Evolutionary conservation across 2,329 filamentous ascomycete genomes (phyloP).

Genomic region (Botrytis elliptica): DNA sequence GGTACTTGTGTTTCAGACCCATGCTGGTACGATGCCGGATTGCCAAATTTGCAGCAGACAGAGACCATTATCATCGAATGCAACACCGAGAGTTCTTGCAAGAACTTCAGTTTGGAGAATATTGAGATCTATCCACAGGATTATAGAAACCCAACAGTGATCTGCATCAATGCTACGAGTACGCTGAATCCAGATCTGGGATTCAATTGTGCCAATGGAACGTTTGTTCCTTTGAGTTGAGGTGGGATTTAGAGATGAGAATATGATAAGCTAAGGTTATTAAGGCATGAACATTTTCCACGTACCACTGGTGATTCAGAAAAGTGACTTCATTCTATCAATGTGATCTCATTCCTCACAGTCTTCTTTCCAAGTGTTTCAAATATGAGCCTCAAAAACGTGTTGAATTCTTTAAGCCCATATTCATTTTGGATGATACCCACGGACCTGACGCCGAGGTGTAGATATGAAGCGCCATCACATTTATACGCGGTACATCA

Average conservation of each 20-base stretch:
- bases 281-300: background rate
- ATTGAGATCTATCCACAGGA: conserved; percentile 41
- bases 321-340: background rate
- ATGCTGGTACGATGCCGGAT: conserved; percentile 46
- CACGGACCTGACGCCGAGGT: background rate
- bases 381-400: background rate
- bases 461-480: background rate
- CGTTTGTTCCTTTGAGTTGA: conserved; percentile 27
- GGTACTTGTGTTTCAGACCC: conserved; percentile 45
- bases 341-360: background rate
- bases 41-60: conserved; percentile 43
- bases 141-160: conserved; percentile 34
- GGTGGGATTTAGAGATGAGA: background rate
- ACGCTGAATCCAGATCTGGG: conserved; percentile 41
- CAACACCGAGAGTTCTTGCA: conserved; percentile 43
- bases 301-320: background rate
- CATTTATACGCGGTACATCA: background rate
- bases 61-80: conserved; percentile 46
- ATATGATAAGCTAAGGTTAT: background rate
- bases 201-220: conserved; percentile 41
- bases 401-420: background rate
- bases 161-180: conserved; percentile 42
- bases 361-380: background rate
- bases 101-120: conserved; percentile 39
- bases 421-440: background rate